Evolutionary conservation across 768 basidiomycete species (phyloP).

Genomic region (Exidia glandulosa): DNA sequence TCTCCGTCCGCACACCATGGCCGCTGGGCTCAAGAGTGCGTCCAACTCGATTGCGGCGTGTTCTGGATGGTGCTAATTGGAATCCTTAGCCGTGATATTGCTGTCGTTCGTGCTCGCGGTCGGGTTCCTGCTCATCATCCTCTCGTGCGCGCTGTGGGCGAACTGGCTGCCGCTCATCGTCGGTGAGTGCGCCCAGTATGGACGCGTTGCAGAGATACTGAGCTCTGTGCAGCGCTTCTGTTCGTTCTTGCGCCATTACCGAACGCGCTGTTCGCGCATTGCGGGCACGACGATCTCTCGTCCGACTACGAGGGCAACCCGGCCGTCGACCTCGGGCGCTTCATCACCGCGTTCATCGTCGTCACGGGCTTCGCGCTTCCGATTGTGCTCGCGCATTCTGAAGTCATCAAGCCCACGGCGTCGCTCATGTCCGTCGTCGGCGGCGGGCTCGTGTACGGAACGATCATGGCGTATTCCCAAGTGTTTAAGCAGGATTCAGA

Average conservation of each 20-base stretch:
- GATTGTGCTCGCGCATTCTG: too few species aligned
- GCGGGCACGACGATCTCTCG: too few species aligned
- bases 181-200: constrained; percentile 41
- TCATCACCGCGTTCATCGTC: constrained; percentile 83
- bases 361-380: constrained; percentile 90
- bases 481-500: constrained; percentile 72
- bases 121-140: too few species aligned
- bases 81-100: constrained; percentile 32
- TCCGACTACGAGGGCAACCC: constrained; percentile 64
- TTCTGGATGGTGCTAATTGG: too few species aligned
- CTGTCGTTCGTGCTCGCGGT: too few species aligned
- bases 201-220: constrained; percentile 2
- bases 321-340: constrained; percentile 86
- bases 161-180: constrained; percentile 98
- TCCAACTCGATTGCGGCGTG: too few species aligned
- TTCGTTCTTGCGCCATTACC: constrained; percentile 95
- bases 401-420: too few species aligned
- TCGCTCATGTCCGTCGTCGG: too few species aligned
- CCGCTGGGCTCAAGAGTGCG: constrained; percentile 68
- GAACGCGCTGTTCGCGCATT: constrained; percentile 89
- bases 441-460: too few species aligned
- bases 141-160: constrained; percentile 88
- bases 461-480: too few species aligned
- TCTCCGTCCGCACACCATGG: too few species aligned
- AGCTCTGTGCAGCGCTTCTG: constrained; percentile 53